Conservation (phyloP, 2,329 filamentous ascomycete species). For the Neofusicoccum laricinum region DNA sequence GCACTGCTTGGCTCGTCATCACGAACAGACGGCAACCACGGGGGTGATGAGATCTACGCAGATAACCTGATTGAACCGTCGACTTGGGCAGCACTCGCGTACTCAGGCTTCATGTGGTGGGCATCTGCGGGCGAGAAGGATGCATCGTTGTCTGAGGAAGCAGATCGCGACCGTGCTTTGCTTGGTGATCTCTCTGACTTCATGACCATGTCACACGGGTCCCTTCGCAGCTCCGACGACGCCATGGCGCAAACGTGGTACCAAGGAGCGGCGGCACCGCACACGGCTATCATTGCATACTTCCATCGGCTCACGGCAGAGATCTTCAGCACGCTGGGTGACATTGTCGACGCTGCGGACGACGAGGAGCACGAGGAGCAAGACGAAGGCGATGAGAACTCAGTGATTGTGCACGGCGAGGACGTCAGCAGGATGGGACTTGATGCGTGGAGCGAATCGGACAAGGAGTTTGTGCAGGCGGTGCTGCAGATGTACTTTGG, state of each 20-base stretch:
- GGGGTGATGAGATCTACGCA: conserved; percentile 21
- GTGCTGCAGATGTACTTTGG: conserved; percentile 65
- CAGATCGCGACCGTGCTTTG: conserved; percentile 47
- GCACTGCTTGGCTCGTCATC: neutral
- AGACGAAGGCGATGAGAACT: conserved; percentile 23
- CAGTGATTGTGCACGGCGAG: conserved; percentile 59
- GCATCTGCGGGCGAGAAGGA: conserved; percentile 75
- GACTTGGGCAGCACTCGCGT: conserved; percentile 71
- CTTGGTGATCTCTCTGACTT: conserved; percentile 42
- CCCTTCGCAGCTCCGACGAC: conserved; percentile 43
- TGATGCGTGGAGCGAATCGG: conserved; percentile 71
- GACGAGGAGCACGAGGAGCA: conserved; percentile 43
- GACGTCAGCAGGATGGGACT: conserved; percentile 71
- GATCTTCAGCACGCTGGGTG: conserved; percentile 60
- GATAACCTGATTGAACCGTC: conserved; percentile 52
- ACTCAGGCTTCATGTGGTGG: conserved; percentile 87
- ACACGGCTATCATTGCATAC: conserved; percentile 74
- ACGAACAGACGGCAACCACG: neutral
- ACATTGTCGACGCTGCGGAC: conserved; percentile 54
- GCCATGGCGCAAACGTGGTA: conserved; percentile 37
- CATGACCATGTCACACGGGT: conserved; percentile 1
- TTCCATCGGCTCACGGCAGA: conserved; percentile 73
- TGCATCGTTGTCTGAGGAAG: conserved; percentile 53
- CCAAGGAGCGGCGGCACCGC: conserved; percentile 41
- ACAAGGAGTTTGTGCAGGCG: conserved; percentile 66